Evolutionary conservation across 805 yeast species (phyloP).

Genomic region (Kuraishia floccosa): DNA sequence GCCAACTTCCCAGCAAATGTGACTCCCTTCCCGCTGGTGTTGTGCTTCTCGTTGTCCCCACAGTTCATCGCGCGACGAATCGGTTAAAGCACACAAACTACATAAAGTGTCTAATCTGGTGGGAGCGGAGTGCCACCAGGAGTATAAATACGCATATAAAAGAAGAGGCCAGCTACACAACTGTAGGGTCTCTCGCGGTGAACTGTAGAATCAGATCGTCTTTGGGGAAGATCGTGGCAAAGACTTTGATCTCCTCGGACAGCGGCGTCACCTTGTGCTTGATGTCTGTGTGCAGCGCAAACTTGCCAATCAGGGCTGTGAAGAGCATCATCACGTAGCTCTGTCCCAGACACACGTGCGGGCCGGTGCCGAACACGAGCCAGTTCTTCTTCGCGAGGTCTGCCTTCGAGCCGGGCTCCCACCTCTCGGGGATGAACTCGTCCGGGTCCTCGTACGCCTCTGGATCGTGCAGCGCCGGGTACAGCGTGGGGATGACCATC

Average conservation of each 20-base stretch:
- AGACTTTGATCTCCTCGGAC: conserved; percentile 88
- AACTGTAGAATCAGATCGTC: conserved; percentile 84
- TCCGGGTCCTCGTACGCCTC: conserved; percentile 95
- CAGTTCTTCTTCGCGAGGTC: conserved; percentile 76
- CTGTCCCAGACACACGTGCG: conserved; percentile 94
- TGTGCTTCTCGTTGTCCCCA: too few species aligned
- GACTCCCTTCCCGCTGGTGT: too few species aligned
- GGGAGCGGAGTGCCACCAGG: too few species aligned
- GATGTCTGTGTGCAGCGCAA: conserved; percentile 70
- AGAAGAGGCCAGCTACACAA: too few species aligned
- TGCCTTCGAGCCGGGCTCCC: conserved; percentile 73
- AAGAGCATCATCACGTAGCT: conserved; percentile 86
- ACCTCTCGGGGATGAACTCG: conserved; percentile 90
- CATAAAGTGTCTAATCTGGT: too few species aligned
- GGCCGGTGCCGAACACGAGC: conserved; percentile 96
- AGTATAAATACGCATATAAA: too few species aligned
- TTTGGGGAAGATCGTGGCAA: conserved; percentile 96
- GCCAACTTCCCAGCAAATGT: too few species aligned
- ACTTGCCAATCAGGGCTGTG: conserved; percentile 86
- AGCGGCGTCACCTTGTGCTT: conserved; percentile 72
- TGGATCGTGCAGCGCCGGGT: conserved; percentile 95
- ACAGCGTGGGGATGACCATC: conserved; percentile 91
- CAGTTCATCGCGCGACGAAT: too few species aligned
- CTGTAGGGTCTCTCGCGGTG: conserved; percentile 47
- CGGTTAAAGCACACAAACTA: too few species aligned